These are phyloP conservation scores for Candida peoriensis DNA, from an alignment of 805 yeast species.

Conservation along the genomic window DNA sequence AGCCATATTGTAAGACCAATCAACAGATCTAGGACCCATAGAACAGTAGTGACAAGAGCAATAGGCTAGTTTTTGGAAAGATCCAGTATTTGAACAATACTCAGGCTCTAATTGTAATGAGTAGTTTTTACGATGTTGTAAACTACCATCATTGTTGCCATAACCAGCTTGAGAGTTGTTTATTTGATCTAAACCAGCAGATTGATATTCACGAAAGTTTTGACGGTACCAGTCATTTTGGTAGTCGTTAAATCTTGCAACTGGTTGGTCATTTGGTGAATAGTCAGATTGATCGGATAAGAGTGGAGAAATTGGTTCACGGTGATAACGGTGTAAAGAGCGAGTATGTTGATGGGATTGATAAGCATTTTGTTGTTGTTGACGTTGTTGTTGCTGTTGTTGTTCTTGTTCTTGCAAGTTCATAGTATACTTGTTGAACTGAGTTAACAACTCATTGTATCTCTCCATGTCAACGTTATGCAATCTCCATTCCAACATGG, in stretches of 20 bases:
- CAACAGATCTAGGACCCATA: slow-evolving; percentile 14
- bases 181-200: slow-evolving; percentile 12
- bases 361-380: slow-evolving; percentile 7
- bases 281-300: slow-evolving; percentile 13
- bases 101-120: slow-evolving; percentile 18
- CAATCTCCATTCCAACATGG: slow-evolving; percentile 54
- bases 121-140: slow-evolving; percentile 14
- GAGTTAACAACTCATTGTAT: slow-evolving; percentile 18
- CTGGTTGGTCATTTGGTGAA: slow-evolving; percentile 15
- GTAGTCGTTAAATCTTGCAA: slow-evolving; percentile 7
- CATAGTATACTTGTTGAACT: slow-evolving; percentile 20
- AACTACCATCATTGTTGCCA: too few relatives aligned
- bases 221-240: slow-evolving; percentile 7
- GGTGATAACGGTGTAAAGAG: too few relatives aligned
- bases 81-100: slow-evolving; percentile 22
- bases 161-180: slow-evolving; percentile 5
- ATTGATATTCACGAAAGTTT: slow-evolving; percentile 8
- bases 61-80: slow-evolving; percentile 14
- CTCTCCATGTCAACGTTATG: slow-evolving; percentile 30
- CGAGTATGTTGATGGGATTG: slow-evolving; percentile 5
- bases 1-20: slow-evolving; percentile 19
- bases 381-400: slow-evolving; percentile 13
- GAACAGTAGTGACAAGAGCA: slow-evolving; percentile 24
- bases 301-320: slow-evolving; percentile 20
- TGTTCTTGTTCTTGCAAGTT: slow-evolving; percentile 19